Base-by-base conservation (phyloP, 441 rosid genomes). In the Capsella rubella region DNA sequence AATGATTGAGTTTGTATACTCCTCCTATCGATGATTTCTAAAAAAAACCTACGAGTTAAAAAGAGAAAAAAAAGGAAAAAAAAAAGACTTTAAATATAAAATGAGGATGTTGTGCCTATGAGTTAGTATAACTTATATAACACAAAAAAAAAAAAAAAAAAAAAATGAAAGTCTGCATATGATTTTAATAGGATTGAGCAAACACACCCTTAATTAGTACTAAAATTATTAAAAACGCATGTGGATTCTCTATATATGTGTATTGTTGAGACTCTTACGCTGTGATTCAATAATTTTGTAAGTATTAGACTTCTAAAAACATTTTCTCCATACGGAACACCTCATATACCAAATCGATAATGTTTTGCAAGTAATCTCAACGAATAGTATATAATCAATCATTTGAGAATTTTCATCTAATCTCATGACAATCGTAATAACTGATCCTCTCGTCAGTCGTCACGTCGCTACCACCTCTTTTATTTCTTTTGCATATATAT, bases 381-480 rank as follows among this genome's bases (percentile, higher is more conserved):
- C 46, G 55, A 21, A 71, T 61, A 71, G 5, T n/a, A 16, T 21
- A 21, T 43, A 34, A 62, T 43, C 69, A 52, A 71, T 62, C 53
- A 72, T 72, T 50, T 73, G 16, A 56, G 55, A 21, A 6, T 34
- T 32, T 45, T 34, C 32, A 32, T 72, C 21, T 15, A 27, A 42
- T 32, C 13, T 62, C 5, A 31, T 42, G 54, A 16, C n/a, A 39
- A 7, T 34, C 64, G 8, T 32, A 62, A 13, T 53, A 53, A 21
- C 39, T 55, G 39, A 34, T 64, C 50, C 47, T 11, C 40, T 42
- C 2, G 25, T 21, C 25, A 21, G 7, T 32, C 3, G 18, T 73
- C 77, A 73, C 71, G 71, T 73, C 77, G 21, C 43, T 18, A 47
- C 65, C 62, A 64, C 75, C 7, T 4, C 34, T 65, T 28, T 35